Percentiles rank a stretch among this genome's conserved stretches.
These are phyloP conservation scores for Trematosphaeria pertusa DNA, from an alignment of 2,329 filamentous ascomycete species.

Conservation along the genomic window DNA sequence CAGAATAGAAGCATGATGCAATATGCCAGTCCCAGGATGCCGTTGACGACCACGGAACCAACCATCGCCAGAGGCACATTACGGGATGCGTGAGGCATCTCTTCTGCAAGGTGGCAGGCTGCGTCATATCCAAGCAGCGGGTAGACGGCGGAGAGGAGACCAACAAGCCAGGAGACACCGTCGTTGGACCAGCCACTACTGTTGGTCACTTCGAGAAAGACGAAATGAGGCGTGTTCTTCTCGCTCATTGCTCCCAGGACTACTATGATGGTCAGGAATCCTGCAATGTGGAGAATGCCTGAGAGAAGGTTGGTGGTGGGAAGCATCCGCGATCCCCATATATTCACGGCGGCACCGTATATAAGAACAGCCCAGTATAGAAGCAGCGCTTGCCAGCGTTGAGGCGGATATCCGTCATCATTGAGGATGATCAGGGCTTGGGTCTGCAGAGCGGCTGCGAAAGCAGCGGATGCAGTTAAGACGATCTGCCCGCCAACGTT, in stretches of 20 bases:
- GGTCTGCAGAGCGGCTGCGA: constrained; percentile 54
- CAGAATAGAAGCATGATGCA: constrained; percentile 54
- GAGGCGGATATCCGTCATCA: constrained; percentile 48
- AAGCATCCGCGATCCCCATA: constrained; percentile 50
- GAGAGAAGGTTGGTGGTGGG: constrained; percentile 45
- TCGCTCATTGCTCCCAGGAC: constrained; percentile 29
- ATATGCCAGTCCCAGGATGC: constrained; percentile 54
- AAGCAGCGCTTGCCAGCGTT: constrained; percentile 56
- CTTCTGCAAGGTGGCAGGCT: constrained; percentile 49
- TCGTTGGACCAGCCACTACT: constrained; percentile 28
- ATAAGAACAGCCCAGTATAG: constrained; percentile 56
- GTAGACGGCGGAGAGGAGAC: constrained; percentile 30
- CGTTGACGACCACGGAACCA: constrained; percentile 49
- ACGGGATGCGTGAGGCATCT: constrained; percentile 33
- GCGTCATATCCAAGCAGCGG: constrained; percentile 48
- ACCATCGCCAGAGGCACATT: constrained; percentile 46
- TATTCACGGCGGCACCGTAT: constrained; percentile 51
- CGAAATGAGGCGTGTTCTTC: constrained; percentile 25
- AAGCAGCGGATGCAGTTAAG: constrained; percentile 57
- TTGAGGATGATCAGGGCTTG: constrained; percentile 56
- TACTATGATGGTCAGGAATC: constrained; percentile 23
- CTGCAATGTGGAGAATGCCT: constrained; percentile 24
- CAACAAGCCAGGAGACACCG: constrained; percentile 32
- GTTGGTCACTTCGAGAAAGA: constrained; percentile 28
- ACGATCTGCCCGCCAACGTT: constrained; percentile 57